Conservation (phyloP, 257 asterid genomes). For the Przewalskia tangutica region DNA sequence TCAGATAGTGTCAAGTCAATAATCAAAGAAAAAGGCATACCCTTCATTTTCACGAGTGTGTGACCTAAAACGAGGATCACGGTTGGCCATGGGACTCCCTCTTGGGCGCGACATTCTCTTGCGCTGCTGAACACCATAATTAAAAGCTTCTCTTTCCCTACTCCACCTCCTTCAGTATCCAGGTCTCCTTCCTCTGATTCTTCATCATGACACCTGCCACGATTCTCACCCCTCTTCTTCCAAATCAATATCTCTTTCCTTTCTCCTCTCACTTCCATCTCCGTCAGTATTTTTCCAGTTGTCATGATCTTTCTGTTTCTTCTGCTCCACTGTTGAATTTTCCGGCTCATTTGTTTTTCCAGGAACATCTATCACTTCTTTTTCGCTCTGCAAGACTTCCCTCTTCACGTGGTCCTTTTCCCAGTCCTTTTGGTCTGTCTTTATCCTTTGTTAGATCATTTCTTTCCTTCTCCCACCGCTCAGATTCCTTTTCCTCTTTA, state of each 20-base stretch:
- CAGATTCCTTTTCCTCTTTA: slow-evolving; percentile 69
- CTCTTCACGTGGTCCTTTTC: slow-evolving; percentile 64
- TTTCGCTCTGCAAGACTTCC: too few relatives aligned
- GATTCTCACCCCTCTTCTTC: too few relatives aligned
- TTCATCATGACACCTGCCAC: too few relatives aligned
- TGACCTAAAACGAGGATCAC: slow-evolving; percentile 56
- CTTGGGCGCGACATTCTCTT: slow-evolving; percentile 85
- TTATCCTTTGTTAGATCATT: slow-evolving; percentile 62
- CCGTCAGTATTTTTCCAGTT: too few relatives aligned
- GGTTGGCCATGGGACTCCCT: slow-evolving; percentile 78
- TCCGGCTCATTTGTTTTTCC: slow-evolving; percentile 50
- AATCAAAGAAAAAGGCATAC: slow-evolving; percentile 32
- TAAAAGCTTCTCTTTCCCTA: slow-evolving; percentile 55
- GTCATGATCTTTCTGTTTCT: too few relatives aligned
- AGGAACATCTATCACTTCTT: slow-evolving; percentile 45
- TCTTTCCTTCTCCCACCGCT: slow-evolving; percentile 71
- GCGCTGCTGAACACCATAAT: slow-evolving; percentile 76
- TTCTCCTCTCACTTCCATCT: too few relatives aligned
- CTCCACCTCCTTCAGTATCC: slow-evolving; percentile 60
- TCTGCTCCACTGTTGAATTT: too few relatives aligned
- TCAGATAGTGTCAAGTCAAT: neutral
- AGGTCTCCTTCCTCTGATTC: too few relatives aligned
- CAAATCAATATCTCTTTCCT: too few relatives aligned
- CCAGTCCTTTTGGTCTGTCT: slow-evolving; percentile 53
- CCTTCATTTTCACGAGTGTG: slow-evolving; percentile 67